Conservation (phyloP, 75 land plant species). For the Picea glauca region DNA sequence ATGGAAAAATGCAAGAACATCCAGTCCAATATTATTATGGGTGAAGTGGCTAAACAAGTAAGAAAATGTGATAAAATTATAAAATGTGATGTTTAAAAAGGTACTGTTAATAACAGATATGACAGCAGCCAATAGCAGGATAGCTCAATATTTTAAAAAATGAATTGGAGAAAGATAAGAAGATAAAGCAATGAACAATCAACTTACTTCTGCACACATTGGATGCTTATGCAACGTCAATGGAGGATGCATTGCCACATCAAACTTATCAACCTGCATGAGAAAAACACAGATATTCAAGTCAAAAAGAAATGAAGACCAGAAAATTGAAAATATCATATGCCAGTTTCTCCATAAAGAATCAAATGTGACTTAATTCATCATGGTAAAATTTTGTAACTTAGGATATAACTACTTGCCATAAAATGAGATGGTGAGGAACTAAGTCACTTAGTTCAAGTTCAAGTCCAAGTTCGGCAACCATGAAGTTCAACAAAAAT, state of each 20-base stretch:
- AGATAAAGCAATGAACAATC: neutral
- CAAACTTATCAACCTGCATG: constrained; percentile 4
- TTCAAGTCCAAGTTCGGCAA: too few species aligned
- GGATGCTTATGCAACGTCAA: constrained; percentile 83
- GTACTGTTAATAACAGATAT: too few species aligned
- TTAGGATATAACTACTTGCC: neutral
- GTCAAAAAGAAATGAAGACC: neutral
- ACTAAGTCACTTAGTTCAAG: too few species aligned
- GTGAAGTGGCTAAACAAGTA: too few species aligned
- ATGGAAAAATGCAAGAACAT: too few species aligned
- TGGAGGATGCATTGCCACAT: constrained; percentile 80
- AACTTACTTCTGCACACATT: constrained; percentile 80
- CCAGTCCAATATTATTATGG: too few species aligned
- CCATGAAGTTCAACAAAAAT: too few species aligned
- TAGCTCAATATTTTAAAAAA: neutral
- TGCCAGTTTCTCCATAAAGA: neutral
- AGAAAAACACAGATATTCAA: neutral
- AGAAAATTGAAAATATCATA: neutral
- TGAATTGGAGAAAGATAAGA: neutral
- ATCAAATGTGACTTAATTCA: neutral
- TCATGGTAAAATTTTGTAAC: neutral
- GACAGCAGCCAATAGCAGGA: neutral
- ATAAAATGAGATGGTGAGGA: neutral
- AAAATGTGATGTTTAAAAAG: too few species aligned
- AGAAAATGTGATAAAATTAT: too few species aligned